Base-by-base conservation (phyloP, 257 asterid genomes). In the Avicennia marina region DNA sequence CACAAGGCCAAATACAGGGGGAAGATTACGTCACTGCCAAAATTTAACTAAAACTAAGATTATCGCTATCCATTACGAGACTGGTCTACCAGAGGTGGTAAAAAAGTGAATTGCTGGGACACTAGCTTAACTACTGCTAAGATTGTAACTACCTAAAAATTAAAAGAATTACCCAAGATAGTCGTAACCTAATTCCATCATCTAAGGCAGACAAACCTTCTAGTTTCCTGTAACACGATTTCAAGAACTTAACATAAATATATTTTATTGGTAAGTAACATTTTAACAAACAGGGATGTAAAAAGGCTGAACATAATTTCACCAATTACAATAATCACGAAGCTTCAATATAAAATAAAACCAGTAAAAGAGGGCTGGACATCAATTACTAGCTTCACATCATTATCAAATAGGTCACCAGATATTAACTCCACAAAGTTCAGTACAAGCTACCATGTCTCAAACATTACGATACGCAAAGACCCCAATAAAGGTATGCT, bases 1-100 rank as follows among this genome's bases (percentile, higher is more conserved):
- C 86, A 80, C 83, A 78, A 84, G 80, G 86, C 82, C 85, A 87
- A 81, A 84, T 78, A 73, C 84, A 87, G 75, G 81, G 73, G 78
- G 81, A 78, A 63, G 62, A 74, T 76, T 75, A 85, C 73, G 85
- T 75, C 82, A 82, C 70, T 77, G 73, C 71, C 78, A 78, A 71
- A 69, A 80, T 59, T 75, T 75, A 76, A 60, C 84, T 73, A 85
- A 78, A 79, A 32, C 85, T 81, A 83, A 16, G 58, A 74, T 70
- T 75, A 78, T 54, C 63, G 56, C 87, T 80, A 79, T 50, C 81
- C 73, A 74, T 61, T 72, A 76, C 64, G 50, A 64, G 36, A 70
- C 67, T 69, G 49, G 63, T 75, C 82, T 72, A 81, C 74, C 70
- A 58, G 22, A 72, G 44, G 68, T 48, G 49, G 67, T 65, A 64